A percentile compares a stretch with the other conserved stretches of the same genome.
Conservation (phyloP, 352 stramenopile species). For the Globisporangium orthogonon region DNA sequence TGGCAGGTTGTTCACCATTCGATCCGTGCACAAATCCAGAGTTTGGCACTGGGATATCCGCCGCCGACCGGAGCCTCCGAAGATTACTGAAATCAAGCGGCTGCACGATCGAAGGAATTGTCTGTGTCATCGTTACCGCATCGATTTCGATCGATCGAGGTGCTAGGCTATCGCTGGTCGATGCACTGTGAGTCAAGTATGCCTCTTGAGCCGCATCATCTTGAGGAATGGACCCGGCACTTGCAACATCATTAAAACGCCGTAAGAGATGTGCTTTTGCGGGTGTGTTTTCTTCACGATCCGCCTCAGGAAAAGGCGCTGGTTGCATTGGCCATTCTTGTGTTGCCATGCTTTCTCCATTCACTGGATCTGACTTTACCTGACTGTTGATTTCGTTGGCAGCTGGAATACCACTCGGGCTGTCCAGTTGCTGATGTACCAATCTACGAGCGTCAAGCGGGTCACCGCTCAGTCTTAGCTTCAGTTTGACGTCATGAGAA, state of each 20-base stretch:
- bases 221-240: not conserved
- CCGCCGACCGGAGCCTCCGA: not conserved
- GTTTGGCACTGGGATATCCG: not conserved
- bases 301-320: not conserved
- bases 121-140: constrained; percentile 5
- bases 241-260: constrained; percentile 1
- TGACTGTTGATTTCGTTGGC: not conserved
- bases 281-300: not conserved
- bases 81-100: constrained; percentile 14
- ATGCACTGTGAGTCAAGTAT: not conserved
- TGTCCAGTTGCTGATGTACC: too few species aligned
- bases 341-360: not conserved
- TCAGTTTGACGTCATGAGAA: constrained; percentile 18
- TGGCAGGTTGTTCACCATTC: not conserved
- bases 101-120: constrained; percentile 7
- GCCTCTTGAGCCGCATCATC: not conserved
- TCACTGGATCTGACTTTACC: not conserved
- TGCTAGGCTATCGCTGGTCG: not conserved
- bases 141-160: constrained; percentile 6
- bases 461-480: constrained; percentile 19
- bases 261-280: not conserved
- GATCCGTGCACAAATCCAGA: not conserved
- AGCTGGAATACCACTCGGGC: too few species aligned
- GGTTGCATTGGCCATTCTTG: not conserved
- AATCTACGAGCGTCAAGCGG: not conserved